phyloP scores from a whole-genome alignment of 805 yeast genomes.

The Wickerhamomyces hampshirensis region DNA sequence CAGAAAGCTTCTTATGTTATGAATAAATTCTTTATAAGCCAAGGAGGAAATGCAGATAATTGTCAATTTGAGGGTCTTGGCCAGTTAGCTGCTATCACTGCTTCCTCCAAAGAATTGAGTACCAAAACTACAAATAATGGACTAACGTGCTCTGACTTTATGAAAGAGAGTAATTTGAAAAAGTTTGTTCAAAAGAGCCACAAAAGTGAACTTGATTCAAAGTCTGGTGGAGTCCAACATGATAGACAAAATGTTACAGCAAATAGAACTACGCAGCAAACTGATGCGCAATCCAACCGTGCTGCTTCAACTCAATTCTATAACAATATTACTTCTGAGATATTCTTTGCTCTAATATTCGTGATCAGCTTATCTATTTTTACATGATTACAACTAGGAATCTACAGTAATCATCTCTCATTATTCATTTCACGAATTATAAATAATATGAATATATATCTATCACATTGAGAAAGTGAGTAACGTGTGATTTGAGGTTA shows the following conservation, averaged over 20 bases:
- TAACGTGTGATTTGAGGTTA: too few relatives aligned
- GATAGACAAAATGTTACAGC: too few relatives aligned
- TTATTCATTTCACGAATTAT: too few relatives aligned
- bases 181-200: constrained; percentile 1
- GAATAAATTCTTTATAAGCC: constrained; percentile 53
- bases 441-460: too few relatives aligned
- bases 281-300: constrained; percentile 2
- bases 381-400: not conserved
- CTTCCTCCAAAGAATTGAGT: constrained; percentile 8
- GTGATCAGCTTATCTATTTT: constrained; percentile 3
- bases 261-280: too few relatives aligned
- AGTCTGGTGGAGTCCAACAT: too few relatives aligned
- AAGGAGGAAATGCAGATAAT: constrained; percentile 29
- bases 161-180: constrained; percentile 7
- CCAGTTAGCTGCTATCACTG: constrained; percentile 9
- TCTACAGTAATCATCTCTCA: too few relatives aligned
- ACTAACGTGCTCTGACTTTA: constrained; percentile 15
- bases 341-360: constrained; percentile 5
- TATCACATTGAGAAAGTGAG: too few relatives aligned
- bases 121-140: constrained; percentile 10
- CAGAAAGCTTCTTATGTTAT: constrained; percentile 60
- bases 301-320: constrained; percentile 8
- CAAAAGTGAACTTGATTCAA: not conserved
- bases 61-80: constrained; percentile 26
- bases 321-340: constrained; percentile 4